These are phyloP conservation scores for Thalassiosira mediterranea DNA, from an alignment of 352 stramenopile species.

Conservation along the genomic window DNA sequence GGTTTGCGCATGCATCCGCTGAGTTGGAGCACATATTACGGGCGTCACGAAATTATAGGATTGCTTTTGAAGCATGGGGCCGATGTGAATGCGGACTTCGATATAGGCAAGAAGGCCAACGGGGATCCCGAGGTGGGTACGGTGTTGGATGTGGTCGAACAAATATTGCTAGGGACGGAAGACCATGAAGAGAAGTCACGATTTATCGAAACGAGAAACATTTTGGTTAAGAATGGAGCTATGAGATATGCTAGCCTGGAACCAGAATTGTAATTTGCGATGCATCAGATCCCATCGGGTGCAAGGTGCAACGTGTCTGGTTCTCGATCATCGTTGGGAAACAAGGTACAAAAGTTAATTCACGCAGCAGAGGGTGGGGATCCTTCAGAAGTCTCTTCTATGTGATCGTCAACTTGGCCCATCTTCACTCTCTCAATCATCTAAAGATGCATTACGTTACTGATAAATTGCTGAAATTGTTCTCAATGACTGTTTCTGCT, in stretches of 20 bases:
- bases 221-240: conserved; percentile 58
- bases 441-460: no score
- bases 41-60: conserved; percentile 67
- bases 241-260: conserved; percentile 54
- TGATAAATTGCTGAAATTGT: no score
- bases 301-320: no score
- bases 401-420: no score
- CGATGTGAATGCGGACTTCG: conserved; percentile 79
- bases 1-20: conserved; percentile 82
- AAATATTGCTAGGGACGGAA: conserved; percentile 45
- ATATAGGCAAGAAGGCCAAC: conserved; percentile 47
- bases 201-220: conserved; percentile 61
- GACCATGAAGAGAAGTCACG: conserved; percentile 46
- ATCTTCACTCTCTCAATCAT: no score
- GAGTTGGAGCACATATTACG: conserved; percentile 77
- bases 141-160: conserved; percentile 64
- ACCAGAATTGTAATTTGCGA: conserved; percentile 3
- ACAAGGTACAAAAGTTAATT: no score
- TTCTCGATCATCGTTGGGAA: no score
- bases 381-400: no score
- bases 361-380: no score
- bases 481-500: no score
- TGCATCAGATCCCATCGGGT: no score
- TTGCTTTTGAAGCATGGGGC: conserved; percentile 75
- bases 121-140: conserved; percentile 36